These are phyloP conservation scores for Termitomyces sp. DNA, from an alignment of 768 basidiomycete species.

Conservation along the genomic window DNA sequence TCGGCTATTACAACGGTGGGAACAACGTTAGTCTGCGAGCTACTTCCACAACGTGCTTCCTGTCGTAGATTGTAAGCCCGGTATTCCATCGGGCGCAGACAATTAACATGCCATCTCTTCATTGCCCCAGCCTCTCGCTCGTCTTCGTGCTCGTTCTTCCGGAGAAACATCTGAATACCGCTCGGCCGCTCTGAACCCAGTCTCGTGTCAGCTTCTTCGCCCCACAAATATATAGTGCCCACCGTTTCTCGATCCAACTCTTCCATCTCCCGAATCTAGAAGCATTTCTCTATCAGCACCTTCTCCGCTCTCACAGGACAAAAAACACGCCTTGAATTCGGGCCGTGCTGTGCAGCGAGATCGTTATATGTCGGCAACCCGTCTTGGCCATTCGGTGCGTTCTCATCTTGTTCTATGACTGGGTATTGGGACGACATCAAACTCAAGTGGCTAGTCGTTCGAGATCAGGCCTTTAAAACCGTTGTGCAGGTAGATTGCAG, in stretches of 20 bases:
- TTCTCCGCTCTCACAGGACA: not conserved
- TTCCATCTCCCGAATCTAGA: conserved; percentile 81
- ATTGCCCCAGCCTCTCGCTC: conserved; percentile 71
- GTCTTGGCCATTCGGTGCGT: conserved; percentile 34
- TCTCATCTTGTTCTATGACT: conserved; percentile 43
- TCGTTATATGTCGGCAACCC: conserved; percentile 79
- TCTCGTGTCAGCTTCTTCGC: conserved; percentile 4
- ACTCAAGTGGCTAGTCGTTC: not conserved
- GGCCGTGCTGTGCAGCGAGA: conserved; percentile 70
- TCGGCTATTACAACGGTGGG: conserved; percentile 6
- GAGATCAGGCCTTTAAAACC: conserved; percentile 1
- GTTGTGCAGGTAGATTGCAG: conserved; percentile 2
- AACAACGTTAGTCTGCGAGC: conserved; percentile 6
- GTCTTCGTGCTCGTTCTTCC: conserved; percentile 53
- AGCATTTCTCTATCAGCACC: conserved; percentile 10
- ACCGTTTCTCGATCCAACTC: conserved; percentile 90
- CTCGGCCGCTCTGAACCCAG: conserved; percentile 67
- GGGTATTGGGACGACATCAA: conserved; percentile 20
- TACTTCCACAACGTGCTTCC: not conserved
- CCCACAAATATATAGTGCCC: conserved; percentile 12
- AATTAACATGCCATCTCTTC: conserved; percentile 26
- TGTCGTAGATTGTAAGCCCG: not conserved
- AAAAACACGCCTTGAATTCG: conserved; percentile 69
- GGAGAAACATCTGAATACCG: conserved; percentile 65
- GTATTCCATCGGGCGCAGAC: not conserved